Conservation (phyloP, 805 yeast genomes). For the Spathaspora arborariae region DNA sequence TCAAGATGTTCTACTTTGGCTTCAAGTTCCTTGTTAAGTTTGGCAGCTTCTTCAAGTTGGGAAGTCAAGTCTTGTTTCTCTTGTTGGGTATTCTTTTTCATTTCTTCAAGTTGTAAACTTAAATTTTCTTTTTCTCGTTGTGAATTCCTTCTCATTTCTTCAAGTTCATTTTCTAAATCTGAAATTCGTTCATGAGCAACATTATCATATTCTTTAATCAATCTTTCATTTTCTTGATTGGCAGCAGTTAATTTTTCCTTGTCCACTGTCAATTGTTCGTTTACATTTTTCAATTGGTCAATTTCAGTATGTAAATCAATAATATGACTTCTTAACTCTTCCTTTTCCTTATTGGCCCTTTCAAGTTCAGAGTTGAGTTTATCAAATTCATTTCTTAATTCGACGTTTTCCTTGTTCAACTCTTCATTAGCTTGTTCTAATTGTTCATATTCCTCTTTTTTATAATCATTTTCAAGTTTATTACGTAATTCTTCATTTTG, state of each 20-base stretch:
- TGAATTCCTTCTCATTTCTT: background rate
- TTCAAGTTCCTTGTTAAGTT: slow-evolving; percentile 6
- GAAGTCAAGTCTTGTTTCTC: background rate
- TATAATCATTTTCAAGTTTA: background rate
- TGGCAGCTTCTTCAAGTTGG: slow-evolving; percentile 8
- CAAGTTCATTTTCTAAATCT: slow-evolving; percentile 6
- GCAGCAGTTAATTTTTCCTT: slow-evolving; percentile 5
- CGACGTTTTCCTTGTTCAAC: background rate
- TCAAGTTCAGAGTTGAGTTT: slow-evolving; percentile 5
- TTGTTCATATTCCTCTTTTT: background rate
- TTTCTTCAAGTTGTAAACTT: slow-evolving; percentile 7
- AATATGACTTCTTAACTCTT: background rate
- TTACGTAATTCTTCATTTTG: slow-evolving; percentile 2
- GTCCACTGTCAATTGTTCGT: slow-evolving; percentile 9
- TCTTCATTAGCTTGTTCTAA: slow-evolving; percentile 1
- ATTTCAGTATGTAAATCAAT: slow-evolving; percentile 4
- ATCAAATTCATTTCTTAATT: background rate
- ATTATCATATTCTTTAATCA: slow-evolving; percentile 7
- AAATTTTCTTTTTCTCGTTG: slow-evolving; percentile 1
- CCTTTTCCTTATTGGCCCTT: background rate
- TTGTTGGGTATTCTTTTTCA: background rate
- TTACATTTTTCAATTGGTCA: slow-evolving; percentile 12
- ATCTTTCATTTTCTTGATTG: slow-evolving; percentile 7
- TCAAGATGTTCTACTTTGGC: slow-evolving; percentile 5
- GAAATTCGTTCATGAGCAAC: slow-evolving; percentile 1